Conservation (phyloP, 805 yeast genomes). For the Cyberlindnera mycetangii region DNA sequence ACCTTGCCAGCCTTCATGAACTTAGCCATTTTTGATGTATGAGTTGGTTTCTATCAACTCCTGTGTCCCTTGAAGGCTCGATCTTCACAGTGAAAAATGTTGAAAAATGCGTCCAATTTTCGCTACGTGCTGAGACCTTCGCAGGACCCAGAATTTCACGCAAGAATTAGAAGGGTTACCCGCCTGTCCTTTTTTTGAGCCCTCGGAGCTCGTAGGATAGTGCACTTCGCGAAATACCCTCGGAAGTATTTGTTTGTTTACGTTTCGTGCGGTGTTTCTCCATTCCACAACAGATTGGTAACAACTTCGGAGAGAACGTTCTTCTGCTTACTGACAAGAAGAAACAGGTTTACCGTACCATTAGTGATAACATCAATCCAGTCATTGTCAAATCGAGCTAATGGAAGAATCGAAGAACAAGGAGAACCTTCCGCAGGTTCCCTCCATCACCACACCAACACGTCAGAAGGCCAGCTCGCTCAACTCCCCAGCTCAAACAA, state of each 20-base stretch:
- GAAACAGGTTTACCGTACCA: too few species aligned
- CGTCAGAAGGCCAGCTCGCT: slow-evolving; percentile 11
- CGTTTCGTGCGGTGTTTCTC: not conserved
- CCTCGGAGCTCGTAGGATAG: slow-evolving; percentile 3
- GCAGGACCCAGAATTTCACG: slow-evolving; percentile 23
- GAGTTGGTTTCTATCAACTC: slow-evolving; percentile 2
- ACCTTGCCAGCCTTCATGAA: slow-evolving; percentile 97
- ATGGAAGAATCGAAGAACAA: slow-evolving; percentile 8
- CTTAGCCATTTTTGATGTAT: slow-evolving; percentile 75
- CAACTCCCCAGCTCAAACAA: slow-evolving; percentile 20
- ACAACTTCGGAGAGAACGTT: too few species aligned
- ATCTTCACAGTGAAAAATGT: slow-evolving; percentile 22
- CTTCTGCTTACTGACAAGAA: not conserved
- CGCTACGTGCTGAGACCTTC: slow-evolving; percentile 21
- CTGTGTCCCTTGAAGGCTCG: slow-evolving; percentile 5
- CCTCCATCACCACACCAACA: slow-evolving; percentile 12
- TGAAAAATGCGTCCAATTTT: slow-evolving; percentile 24
- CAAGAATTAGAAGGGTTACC: slow-evolving; percentile 1
- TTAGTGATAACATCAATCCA: too few species aligned
- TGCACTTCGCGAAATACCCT: not conserved
- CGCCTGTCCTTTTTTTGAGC: not conserved
- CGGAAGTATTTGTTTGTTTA: slow-evolving; percentile 1
- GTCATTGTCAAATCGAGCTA: too few species aligned
- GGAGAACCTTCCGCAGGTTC: slow-evolving; percentile 19
- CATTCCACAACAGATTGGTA: not conserved